Base-by-base conservation (phyloP, 352 stramenopile species). In the Pythium phragmiticola region DNA sequence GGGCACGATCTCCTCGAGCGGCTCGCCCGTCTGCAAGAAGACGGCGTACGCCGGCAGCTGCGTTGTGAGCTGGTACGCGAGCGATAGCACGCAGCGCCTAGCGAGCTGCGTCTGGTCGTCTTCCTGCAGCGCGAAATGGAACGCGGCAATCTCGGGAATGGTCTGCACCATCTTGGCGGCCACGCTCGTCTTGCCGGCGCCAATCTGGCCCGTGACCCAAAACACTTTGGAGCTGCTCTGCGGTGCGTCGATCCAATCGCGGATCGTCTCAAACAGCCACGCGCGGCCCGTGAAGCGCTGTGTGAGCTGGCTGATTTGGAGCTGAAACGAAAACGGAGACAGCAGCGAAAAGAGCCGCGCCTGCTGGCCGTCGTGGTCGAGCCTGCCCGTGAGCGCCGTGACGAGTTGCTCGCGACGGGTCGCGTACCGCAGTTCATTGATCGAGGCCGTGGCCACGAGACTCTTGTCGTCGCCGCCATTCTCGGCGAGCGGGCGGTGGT, bases 291-390 rank as follows among this genome's bases (percentile, higher is more conserved):
- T 59, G 30, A 92, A 92, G 8, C 70, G 75, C 19, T 79, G 70
- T 7, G 78, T 88, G 33, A 88, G 78, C 26, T 92, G 84, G 50
- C 79, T 88, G 49, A 92, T 89, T 57, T 90, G 79, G n/a, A 75
- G 70, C 54, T 88, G 79, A 51, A 92, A 92, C 7, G 74, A 87
- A 34, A 92, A 81, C 2, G 83, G 83, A 14, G 83, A 58, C 43
- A 92, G 58, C 26, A 92, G 59, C 30, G 81, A 87, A 36, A 86
- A 88, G 14, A 92, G 73, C 2, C 83, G 72, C 9, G 83, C 75
- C 53, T 92, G 81, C 53, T 90, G 83, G 0, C 83, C 83, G 30
- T 92, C 83, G 60, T 92, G 83, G 61, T 92, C 83, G 11, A 92
- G 60, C 45, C 83, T 85, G 4, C 83, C 77, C 16, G 74, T 74